A percentile compares a stretch with the other conserved stretches of the same genome.
Conservation (phyloP, 106 monocot genomes). For the Agapanthus africanus region DNA sequence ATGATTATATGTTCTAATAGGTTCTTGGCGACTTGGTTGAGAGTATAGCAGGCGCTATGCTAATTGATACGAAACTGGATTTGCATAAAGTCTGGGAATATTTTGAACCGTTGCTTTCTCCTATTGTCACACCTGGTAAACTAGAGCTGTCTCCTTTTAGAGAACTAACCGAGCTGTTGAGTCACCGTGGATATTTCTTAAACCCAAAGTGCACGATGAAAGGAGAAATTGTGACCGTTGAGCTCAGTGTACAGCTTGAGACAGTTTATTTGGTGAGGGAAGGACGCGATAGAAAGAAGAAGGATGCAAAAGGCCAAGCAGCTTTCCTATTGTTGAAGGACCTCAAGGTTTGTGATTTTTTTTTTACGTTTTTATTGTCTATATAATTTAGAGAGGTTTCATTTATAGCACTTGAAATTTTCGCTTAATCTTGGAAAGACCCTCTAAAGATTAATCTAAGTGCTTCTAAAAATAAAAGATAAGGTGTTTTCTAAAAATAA, state of each 20-base stretch:
- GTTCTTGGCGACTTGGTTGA: slow-evolving; percentile 90
- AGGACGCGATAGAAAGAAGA: slow-evolving; percentile 44
- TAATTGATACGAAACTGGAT: slow-evolving; percentile 66
- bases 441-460: neutral
- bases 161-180: slow-evolving; percentile 60
- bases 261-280: slow-evolving; percentile 35
- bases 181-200: slow-evolving; percentile 59
- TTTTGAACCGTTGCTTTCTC: slow-evolving; percentile 75
- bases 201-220: slow-evolving; percentile 25
- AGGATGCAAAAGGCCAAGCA: slow-evolving; percentile 74
- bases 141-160: slow-evolving; percentile 67
- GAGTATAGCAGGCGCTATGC: slow-evolving; percentile 85
- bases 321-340: slow-evolving; percentile 67
- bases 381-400: too few species aligned
- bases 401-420: neutral
- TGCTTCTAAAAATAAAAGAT: neutral
- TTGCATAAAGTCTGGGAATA: slow-evolving; percentile 58
- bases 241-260: slow-evolving; percentile 63
- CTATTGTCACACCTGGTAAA: slow-evolving; percentile 76
- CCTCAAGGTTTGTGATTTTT: slow-evolving; percentile 47
- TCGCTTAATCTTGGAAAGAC: neutral
- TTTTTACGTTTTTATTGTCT: neutral
- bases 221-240: slow-evolving; percentile 39
- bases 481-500: neutral
- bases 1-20: slow-evolving; percentile 26